Conservation (phyloP, 768 basidiomycete species). For the Amyloporia xantha region DNA sequence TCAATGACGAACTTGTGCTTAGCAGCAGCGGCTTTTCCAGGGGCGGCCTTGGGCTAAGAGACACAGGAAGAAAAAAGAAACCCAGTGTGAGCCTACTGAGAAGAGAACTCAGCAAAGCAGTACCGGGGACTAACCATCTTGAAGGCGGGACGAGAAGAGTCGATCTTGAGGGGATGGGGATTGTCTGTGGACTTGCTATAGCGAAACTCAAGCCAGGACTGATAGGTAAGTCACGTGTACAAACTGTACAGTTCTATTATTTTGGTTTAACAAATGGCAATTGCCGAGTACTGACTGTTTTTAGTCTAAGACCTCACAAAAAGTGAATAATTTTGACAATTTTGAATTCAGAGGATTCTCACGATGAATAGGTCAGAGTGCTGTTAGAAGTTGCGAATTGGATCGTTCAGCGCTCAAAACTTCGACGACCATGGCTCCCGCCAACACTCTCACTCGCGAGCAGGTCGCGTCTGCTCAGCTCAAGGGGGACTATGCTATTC, state of each 20-base stretch:
- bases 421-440: slow-evolving; percentile 34
- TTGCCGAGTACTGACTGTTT: too few species aligned
- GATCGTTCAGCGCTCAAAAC: slow-evolving; percentile 5
- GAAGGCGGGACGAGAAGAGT: slow-evolving; percentile 20
- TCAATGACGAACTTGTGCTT: slow-evolving; percentile 83
- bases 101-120: slow-evolving; percentile 86
- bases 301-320: too few species aligned
- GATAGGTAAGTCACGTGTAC: not conserved
- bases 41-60: slow-evolving; percentile 51
- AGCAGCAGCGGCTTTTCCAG: slow-evolving; percentile 43
- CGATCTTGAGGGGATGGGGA: slow-evolving; percentile 23
- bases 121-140: slow-evolving; percentile 71
- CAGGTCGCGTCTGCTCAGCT: slow-evolving; percentile 72
- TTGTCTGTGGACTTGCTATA: too few species aligned
- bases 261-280: not conserved
- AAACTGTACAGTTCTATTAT: slow-evolving; percentile 46
- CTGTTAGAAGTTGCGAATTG: not conserved
- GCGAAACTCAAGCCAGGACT: not conserved
- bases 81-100: slow-evolving; percentile 81
- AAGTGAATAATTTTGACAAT: too few species aligned
- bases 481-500: slow-evolving; percentile 73
- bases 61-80: slow-evolving; percentile 23
- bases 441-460: slow-evolving; percentile 45
- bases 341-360: too few species aligned
- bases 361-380: too few species aligned